These are phyloP conservation scores for Saturnispora hagleri DNA, from an alignment of 805 yeast genomes.

Conservation along the genomic window DNA sequence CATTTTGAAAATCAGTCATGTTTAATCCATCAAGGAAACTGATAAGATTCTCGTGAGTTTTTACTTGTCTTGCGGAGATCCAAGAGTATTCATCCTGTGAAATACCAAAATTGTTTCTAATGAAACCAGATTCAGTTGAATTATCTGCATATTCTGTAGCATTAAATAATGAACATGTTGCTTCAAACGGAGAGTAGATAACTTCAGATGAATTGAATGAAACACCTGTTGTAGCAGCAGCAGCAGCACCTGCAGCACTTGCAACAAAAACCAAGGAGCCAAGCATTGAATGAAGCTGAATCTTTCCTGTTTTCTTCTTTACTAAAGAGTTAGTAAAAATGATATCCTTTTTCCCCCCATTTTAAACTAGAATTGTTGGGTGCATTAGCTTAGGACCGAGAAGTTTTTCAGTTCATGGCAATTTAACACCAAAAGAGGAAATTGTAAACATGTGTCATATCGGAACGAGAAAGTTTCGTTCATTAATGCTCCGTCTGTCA, in stretches of 20 bases:
- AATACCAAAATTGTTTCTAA: constrained; percentile 38
- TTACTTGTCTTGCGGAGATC: constrained; percentile 37
- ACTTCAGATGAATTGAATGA: constrained; percentile 18
- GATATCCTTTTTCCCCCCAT: background rate
- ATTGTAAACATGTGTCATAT: background rate
- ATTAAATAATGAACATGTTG: constrained; percentile 36
- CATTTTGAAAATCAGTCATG: constrained; percentile 36
- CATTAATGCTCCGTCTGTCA: background rate
- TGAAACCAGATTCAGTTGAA: constrained; percentile 13
- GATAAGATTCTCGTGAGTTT: constrained; percentile 34
- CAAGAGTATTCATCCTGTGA: constrained; percentile 44
- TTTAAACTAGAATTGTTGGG: background rate
- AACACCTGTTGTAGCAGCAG: constrained; percentile 19
- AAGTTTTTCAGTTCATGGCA: background rate
- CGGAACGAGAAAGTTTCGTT: background rate
- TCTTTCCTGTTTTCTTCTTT: background rate
- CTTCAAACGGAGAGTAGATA: constrained; percentile 45
- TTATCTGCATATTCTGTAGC: constrained; percentile 10
- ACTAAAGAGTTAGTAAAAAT: background rate
- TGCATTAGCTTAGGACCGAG: background rate
- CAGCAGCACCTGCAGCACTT: background rate
- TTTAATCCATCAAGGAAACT: constrained; percentile 36
- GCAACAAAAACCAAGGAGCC: constrained; percentile 1
- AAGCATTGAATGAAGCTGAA: background rate
- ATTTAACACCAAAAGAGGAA: background rate